A percentile compares a stretch with the other conserved stretches of the same genome.
Conservation (phyloP, 2,329 filamentous ascomycete genomes). For the Pseudonectria buxi region DNA sequence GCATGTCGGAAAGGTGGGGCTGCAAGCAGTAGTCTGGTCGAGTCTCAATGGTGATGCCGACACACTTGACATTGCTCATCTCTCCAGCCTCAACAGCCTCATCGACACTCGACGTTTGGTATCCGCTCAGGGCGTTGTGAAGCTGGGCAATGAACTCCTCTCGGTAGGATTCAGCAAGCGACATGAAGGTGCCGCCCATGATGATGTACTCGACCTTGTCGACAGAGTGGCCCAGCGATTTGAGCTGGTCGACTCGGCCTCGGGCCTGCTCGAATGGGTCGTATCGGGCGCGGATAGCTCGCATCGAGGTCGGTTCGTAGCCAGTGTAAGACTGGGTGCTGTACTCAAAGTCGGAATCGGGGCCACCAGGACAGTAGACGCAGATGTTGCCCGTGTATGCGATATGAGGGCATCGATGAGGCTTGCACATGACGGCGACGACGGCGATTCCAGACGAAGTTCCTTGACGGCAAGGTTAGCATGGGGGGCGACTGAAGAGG, state of each 20-base stretch:
- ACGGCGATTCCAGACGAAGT: slow-evolving; percentile 97
- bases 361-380: slow-evolving; percentile 95
- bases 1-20: slow-evolving; percentile 91
- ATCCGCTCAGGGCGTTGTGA: slow-evolving; percentile 94
- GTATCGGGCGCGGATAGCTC: slow-evolving; percentile 91
- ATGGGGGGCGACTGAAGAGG: not conserved
- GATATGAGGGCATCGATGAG: slow-evolving; percentile 94
- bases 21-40: slow-evolving; percentile 94
- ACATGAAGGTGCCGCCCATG: slow-evolving; percentile 99
- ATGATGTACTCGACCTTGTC: slow-evolving; percentile 99
- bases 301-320: slow-evolving; percentile 97
- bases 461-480: slow-evolving; percentile 39
- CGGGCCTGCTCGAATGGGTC: slow-evolving; percentile 97
- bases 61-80: slow-evolving; percentile 96
- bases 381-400: slow-evolving; percentile 98
- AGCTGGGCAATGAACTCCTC: slow-evolving; percentile 93
- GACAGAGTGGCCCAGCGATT: slow-evolving; percentile 89
- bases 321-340: slow-evolving; percentile 98
- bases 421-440: slow-evolving; percentile 99
- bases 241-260: slow-evolving; percentile 93
- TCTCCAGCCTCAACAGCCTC: slow-evolving; percentile 91
- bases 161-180: slow-evolving; percentile 77
- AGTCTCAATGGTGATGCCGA: slow-evolving; percentile 97
- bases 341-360: slow-evolving; percentile 98
- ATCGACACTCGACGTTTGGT: slow-evolving; percentile 89